Base-by-base conservation (phyloP, 2,329 filamentous ascomycete genomes). In the Ophiostoma tasmaniense region DNA sequence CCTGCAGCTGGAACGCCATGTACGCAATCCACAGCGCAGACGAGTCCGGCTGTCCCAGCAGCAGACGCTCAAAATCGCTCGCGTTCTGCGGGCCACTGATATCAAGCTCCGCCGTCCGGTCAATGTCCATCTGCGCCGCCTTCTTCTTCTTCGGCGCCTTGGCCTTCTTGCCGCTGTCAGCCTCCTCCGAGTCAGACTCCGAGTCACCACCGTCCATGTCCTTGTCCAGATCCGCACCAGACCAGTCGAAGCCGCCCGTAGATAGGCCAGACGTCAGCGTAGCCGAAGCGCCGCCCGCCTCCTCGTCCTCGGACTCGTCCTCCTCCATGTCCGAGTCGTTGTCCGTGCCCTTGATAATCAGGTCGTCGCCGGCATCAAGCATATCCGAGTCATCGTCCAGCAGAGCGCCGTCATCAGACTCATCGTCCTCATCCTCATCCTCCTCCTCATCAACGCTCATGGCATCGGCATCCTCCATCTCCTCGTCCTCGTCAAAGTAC, bases 1-100 rank as follows among this genome's bases (percentile, higher is more conserved):
- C 86, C 76, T 96, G 90, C 78, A 97, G 89, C 79, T 98, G 92
- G 85, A 96, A 96, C n/a, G 93, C 93, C 92, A 99, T 98, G 81
- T 99, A 99, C 73, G 92, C 87, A 68, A 97, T 91, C 95, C 95
- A 99, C 35, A 98, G 85, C 71, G 90, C 84, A 0, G 94, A 96
- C n/a, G 91, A 94, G 80, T 98, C 93, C 2, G 95, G 93, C 77
- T 96, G 91, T 69, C 93, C 92, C 28, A 99, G 87, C 59, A 99
- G 86, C 30, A 97, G 88, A 73, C 95, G 90, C 80, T 99, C 96
- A 78, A 93, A 99, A 79, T 99, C 96, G 72, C 90, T 91, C 20
- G 91, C 86, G 1, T 92, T 94, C 77, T 96, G 93, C 1, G 95
- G 95, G 0, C 94, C 94, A 74, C 93, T 87, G 64, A 86, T 88